Conservation (phyloP, 371 early-diverging fungal species). For the Batkoa obscura region DNA sequence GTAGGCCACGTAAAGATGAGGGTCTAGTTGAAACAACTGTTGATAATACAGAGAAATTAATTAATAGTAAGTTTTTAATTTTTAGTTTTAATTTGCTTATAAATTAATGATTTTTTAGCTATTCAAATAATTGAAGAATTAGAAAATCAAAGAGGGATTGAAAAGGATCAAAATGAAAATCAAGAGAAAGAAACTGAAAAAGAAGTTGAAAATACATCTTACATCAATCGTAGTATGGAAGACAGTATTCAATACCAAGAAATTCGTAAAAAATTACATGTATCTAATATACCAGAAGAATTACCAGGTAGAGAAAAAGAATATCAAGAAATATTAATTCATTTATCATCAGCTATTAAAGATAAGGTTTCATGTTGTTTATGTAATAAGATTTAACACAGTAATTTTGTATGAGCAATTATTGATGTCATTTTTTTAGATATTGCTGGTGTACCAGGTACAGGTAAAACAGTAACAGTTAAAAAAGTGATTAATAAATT, state of each 20-base stretch:
- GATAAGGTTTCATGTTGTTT: constrained; percentile 65
- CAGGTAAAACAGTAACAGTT: constrained; percentile 96
- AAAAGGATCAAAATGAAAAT: too few species aligned
- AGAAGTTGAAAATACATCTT: too few species aligned
- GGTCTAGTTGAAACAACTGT: too few species aligned
- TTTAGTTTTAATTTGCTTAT: too few species aligned
- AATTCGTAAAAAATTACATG: constrained; percentile 65
- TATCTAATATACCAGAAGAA: constrained; percentile 67
- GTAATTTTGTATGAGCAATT: neutral
- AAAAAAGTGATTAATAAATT: constrained; percentile 62
- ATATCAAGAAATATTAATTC: constrained; percentile 50
- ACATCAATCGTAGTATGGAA: too few species aligned
- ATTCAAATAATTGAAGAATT: too few species aligned
- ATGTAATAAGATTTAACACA: constrained; percentile 24
- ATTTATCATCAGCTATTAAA: constrained; percentile 49
- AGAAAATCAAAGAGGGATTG: too few species aligned
- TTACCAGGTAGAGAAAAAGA: constrained; percentile 85
- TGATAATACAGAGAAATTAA: too few species aligned
- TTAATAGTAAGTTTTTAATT: too few species aligned
- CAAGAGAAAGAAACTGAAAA: too few species aligned
- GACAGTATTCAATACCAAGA: constrained; percentile 9
- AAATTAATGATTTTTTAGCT: too few species aligned
- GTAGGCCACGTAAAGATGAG: too few species aligned
- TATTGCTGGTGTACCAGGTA: constrained; percentile 94
- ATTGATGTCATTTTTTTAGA: constrained; percentile 18